Percentiles rank a stretch among this genome's conserved stretches.
Evolutionary conservation across 495 filamentous ascomycete genomes (phyloP).

Genomic region (Geoglossum glabrum): DNA sequence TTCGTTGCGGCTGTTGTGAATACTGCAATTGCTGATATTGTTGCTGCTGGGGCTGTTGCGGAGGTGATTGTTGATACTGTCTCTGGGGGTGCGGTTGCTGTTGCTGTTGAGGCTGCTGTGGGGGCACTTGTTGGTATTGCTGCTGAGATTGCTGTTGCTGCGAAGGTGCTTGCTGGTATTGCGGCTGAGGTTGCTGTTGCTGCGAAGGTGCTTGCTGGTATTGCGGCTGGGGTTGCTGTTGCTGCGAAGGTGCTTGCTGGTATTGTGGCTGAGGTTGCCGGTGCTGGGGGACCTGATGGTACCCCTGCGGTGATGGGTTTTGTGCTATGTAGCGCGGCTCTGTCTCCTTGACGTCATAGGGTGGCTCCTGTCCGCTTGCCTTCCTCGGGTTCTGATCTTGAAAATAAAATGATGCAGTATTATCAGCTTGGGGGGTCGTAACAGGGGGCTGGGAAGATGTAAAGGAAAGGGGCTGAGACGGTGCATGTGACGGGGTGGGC

Average conservation of each 20-base stretch:
- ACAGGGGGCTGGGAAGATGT: neutral
- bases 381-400: neutral
- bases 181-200: conserved; percentile 8
- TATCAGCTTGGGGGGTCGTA: neutral
- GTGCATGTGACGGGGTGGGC: conserved; percentile 4
- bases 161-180: conserved; percentile 8
- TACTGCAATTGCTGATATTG: conserved; percentile 8
- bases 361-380: neutral
- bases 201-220: too few relatives aligned
- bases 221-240: conserved; percentile 10
- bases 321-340: neutral
- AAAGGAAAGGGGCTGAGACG: neutral
- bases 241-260: conserved; percentile 7
- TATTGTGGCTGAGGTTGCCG: conserved; percentile 10
- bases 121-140: conserved; percentile 9
- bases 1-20: conserved; percentile 6
- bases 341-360: neutral
- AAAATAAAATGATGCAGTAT: neutral
- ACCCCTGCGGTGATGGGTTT: conserved; percentile 11
- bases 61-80: conserved; percentile 6
- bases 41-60: conserved; percentile 8
- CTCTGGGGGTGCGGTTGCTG: conserved; percentile 9
- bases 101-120: conserved; percentile 20
- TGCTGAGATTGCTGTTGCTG: conserved; percentile 9
- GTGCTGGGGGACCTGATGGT: conserved; percentile 13